A percentile compares a stretch with the other conserved stretches of the same genome.
phyloP scores from a whole-genome alignment of 257 asterid species.

The Jacaranda copaia region DNA sequence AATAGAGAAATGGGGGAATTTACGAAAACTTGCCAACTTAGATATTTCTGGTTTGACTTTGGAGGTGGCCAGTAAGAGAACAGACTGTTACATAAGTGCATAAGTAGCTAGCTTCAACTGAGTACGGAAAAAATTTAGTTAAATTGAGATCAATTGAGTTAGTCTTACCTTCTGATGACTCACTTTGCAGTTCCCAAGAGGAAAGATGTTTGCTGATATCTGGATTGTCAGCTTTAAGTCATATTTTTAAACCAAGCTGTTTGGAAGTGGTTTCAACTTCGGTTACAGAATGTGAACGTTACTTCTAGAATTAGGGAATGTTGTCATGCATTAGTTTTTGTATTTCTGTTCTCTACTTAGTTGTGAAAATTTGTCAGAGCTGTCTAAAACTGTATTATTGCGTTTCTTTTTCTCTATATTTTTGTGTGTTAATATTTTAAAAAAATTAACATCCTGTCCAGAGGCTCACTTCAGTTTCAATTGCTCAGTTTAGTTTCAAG shows the following conservation, averaged over 20 bases:
- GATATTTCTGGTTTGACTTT: background rate
- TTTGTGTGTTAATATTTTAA: slow-evolving; percentile 8
- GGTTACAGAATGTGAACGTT: too few species aligned
- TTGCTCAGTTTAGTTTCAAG: background rate
- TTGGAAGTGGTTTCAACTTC: background rate
- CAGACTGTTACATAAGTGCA: background rate
- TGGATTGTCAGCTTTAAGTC: slow-evolving; percentile 1
- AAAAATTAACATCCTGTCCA: background rate
- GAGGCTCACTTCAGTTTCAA: background rate
- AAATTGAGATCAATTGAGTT: background rate
- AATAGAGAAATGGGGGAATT: background rate
- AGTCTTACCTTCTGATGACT: background rate
- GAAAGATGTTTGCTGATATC: background rate
- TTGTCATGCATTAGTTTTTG: background rate
- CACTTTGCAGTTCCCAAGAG: background rate
- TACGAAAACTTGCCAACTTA: background rate
- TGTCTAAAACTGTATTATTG: background rate
- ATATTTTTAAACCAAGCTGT: background rate
- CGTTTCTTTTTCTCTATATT: background rate
- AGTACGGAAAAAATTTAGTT: background rate
- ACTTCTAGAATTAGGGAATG: background rate
- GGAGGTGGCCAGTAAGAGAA: background rate
- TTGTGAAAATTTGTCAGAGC: background rate
- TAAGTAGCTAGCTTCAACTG: background rate
- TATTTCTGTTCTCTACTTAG: background rate